phyloP scores from a whole-genome alignment of 2,329 filamentous ascomycete species.

The Pezicula neosporulosa region DNA sequence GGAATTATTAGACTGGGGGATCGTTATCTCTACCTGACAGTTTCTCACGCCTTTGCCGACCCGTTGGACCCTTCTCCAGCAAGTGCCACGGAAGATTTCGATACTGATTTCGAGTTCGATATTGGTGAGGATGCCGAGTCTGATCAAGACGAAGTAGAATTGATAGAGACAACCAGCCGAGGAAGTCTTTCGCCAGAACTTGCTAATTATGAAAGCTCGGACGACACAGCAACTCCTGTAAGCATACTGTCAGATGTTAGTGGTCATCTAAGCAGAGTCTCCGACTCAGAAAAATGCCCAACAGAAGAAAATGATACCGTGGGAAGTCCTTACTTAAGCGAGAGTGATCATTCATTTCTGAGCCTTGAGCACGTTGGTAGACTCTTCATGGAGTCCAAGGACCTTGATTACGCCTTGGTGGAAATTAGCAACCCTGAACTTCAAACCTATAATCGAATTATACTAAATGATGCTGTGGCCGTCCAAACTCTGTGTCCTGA shows the following conservation, averaged over 20 bases:
- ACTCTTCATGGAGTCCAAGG: background rate
- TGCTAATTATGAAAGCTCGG: background rate
- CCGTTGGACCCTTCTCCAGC: background rate
- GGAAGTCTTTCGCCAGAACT: background rate
- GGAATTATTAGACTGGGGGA: constrained; percentile 41
- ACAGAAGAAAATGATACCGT: too few species aligned
- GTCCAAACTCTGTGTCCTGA: background rate
- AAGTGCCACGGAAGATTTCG: background rate
- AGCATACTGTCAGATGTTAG: background rate
- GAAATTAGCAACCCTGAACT: background rate
- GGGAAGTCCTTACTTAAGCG: too few species aligned
- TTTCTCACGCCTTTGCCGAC: background rate
- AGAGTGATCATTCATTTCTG: background rate
- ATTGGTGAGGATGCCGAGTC: background rate
- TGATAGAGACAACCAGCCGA: background rate
- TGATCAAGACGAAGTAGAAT: background rate
- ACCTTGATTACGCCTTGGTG: background rate
- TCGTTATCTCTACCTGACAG: background rate
- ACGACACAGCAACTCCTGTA: background rate
- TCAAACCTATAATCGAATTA: background rate
- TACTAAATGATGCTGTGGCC: background rate
- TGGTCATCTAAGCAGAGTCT: too few species aligned
- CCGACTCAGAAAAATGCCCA: too few species aligned
- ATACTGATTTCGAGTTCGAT: background rate
- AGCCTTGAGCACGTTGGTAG: background rate